A percentile compares a stretch with the other conserved stretches of the same genome.
These are phyloP conservation scores for Kluyveromyces dobzhanskii DNA, from an alignment of 805 yeast species.

Conservation along the genomic window DNA sequence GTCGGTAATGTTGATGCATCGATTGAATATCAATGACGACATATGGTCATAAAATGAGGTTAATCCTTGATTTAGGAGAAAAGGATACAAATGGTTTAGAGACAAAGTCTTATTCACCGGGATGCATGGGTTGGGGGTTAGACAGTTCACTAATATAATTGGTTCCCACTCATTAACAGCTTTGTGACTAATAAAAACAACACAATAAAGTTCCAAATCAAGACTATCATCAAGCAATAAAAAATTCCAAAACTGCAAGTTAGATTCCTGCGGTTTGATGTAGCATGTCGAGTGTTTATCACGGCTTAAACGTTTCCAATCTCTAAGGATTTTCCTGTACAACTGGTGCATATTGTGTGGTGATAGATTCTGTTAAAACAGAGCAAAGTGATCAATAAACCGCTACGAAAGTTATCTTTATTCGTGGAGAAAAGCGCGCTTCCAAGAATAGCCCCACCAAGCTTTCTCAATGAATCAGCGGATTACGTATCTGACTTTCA, in stretches of 20 bases:
- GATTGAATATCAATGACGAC: constrained; percentile 14
- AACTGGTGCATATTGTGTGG: constrained; percentile 11
- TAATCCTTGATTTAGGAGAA: constrained; percentile 15
- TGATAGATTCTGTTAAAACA: too few relatives aligned
- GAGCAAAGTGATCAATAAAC: too few relatives aligned
- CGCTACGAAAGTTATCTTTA: too few relatives aligned
- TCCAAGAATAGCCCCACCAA: too few relatives aligned
- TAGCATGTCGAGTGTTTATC: constrained; percentile 9
- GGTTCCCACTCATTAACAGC: constrained; percentile 12
- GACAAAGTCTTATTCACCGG: constrained; percentile 24
- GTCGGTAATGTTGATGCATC: background rate
- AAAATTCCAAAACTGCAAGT: constrained; percentile 28
- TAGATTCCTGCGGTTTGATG: constrained; percentile 27
- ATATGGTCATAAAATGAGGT: constrained; percentile 16
- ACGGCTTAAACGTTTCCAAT: constrained; percentile 23
- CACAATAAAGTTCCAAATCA: constrained; percentile 17
- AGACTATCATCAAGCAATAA: constrained; percentile 16
- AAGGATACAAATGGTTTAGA: constrained; percentile 16
- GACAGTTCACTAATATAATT: constrained; percentile 18
- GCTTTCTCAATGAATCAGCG: too few relatives aligned
- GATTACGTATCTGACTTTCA: too few relatives aligned
- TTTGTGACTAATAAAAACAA: constrained; percentile 15
- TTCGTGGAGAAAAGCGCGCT: too few relatives aligned
- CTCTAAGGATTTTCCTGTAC: constrained; percentile 23
- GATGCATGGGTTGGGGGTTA: constrained; percentile 21